phyloP scores from a whole-genome alignment of 805 yeast species.

The Kluyveromyces wickerhamii region DNA sequence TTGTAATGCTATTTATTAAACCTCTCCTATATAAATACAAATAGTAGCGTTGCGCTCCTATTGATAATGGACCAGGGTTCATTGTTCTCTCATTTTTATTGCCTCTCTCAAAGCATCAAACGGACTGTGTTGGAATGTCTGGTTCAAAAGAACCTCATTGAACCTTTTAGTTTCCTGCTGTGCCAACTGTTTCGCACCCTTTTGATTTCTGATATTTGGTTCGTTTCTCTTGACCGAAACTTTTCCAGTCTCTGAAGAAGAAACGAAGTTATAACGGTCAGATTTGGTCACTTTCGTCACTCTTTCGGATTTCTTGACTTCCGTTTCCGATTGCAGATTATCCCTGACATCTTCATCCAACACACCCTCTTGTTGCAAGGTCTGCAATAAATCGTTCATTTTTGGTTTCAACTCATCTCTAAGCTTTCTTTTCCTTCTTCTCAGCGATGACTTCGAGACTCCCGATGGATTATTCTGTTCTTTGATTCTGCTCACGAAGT shows the following conservation, averaged over 20 bases:
- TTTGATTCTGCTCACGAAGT: conserved; percentile 24
- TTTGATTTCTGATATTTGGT: conserved; percentile 50
- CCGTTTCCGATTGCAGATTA: too few relatives aligned
- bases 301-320: too few relatives aligned
- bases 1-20: too few relatives aligned
- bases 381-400: conserved; percentile 53
- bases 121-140: conserved; percentile 49
- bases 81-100: conserved; percentile 32
- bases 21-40: too few relatives aligned
- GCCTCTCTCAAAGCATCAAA: conserved; percentile 58
- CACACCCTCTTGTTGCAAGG: conserved; percentile 34
- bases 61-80: conserved; percentile 3
- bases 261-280: too few relatives aligned
- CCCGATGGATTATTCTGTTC: conserved; percentile 33
- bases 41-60: too few relatives aligned
- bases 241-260: too few relatives aligned
- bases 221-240: conserved; percentile 29
- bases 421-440: conserved; percentile 56
- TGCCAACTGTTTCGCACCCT: conserved; percentile 47
- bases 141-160: conserved; percentile 46
- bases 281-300: too few relatives aligned
- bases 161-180: conserved; percentile 52
- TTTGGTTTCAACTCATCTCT: conserved; percentile 60
- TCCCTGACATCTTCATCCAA: conserved; percentile 15
- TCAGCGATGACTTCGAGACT: conserved; percentile 56